Evolutionary conservation across 768 basidiomycete genomes (phyloP).

Genomic region (Amanita thiersii): DNA sequence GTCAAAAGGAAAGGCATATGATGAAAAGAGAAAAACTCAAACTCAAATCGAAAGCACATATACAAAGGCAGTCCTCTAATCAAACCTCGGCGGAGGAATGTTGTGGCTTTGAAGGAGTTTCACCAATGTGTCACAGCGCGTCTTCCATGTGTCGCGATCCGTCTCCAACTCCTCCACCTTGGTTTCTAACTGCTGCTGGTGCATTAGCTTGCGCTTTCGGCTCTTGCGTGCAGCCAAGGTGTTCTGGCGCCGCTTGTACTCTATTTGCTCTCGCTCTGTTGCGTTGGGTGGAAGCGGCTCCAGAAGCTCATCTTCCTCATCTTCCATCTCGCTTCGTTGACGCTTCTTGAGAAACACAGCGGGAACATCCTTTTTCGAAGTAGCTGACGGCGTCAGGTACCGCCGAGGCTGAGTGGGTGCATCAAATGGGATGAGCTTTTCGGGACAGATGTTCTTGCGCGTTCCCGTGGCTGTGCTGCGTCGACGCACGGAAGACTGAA

Average conservation of each 20-base stretch:
- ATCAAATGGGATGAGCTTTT: constrained; percentile 55
- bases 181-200: constrained; percentile 54
- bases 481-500: constrained; percentile 23
- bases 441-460: constrained; percentile 58
- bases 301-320: constrained; percentile 40
- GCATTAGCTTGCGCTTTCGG: constrained; percentile 65
- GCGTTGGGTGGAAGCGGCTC: constrained; percentile 27
- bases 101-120: constrained; percentile 4
- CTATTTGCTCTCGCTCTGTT: constrained; percentile 57
- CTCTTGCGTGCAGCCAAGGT: constrained; percentile 73
- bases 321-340: constrained; percentile 35
- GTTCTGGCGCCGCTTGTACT: constrained; percentile 72
- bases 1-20: not conserved
- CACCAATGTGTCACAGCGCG: constrained; percentile 15
- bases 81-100: constrained; percentile 3
- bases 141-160: constrained; percentile 52
- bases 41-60: not conserved
- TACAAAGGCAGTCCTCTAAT: not conserved
- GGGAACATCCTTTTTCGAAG: constrained; percentile 69
- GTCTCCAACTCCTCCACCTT: constrained; percentile 32
- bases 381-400: constrained; percentile 56
- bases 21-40: not conserved
- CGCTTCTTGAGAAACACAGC: constrained; percentile 61
- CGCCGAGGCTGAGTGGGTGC: constrained; percentile 70
- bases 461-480: constrained; percentile 50